Percentiles rank a stretch among this genome's conserved stretches.
phyloP scores from a whole-genome alignment of 345 rosid species.

The Eucalyptus cloeziana region DNA sequence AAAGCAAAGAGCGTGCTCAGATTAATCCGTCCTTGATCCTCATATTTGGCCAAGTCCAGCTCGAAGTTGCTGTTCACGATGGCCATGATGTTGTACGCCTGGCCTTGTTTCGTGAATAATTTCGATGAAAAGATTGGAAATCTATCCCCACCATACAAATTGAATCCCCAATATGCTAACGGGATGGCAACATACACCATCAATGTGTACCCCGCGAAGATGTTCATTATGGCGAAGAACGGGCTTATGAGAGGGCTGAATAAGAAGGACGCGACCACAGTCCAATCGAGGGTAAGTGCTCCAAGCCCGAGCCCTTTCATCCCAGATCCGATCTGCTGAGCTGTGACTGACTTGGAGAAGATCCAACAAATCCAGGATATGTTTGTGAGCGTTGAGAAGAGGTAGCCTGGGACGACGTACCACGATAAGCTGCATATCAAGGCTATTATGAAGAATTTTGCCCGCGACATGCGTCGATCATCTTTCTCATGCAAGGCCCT shows the following conservation, averaged over 20 bases:
- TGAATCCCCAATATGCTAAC: neutral
- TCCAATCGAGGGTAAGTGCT: neutral
- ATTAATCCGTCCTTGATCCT: neutral
- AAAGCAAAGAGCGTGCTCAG: constrained; percentile 1
- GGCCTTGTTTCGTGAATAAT: neutral
- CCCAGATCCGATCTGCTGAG: constrained; percentile 2
- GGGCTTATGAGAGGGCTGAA: constrained; percentile 1
- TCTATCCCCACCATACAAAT: neutral
- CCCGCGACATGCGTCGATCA: neutral
- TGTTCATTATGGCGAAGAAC: neutral
- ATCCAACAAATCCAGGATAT: constrained; percentile 5
- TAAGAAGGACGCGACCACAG: neutral
- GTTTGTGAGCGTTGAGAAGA: neutral
- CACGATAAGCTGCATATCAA: neutral
- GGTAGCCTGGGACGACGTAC: constrained; percentile 1
- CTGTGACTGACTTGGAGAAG: constrained; percentile 1
- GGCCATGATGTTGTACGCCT: neutral
- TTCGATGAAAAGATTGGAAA: constrained; percentile 1
- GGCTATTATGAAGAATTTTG: constrained; percentile 1
- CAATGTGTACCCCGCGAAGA: neutral
- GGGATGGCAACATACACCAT: neutral
- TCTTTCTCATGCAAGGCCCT: constrained; percentile 7
- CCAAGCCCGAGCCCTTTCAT: constrained; percentile 4
- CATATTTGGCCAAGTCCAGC: neutral
- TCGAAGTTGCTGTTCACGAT: neutral